Conservation (phyloP, 2,329 filamentous ascomycete genomes). For the Trichoderma arundinaceum region DNA sequence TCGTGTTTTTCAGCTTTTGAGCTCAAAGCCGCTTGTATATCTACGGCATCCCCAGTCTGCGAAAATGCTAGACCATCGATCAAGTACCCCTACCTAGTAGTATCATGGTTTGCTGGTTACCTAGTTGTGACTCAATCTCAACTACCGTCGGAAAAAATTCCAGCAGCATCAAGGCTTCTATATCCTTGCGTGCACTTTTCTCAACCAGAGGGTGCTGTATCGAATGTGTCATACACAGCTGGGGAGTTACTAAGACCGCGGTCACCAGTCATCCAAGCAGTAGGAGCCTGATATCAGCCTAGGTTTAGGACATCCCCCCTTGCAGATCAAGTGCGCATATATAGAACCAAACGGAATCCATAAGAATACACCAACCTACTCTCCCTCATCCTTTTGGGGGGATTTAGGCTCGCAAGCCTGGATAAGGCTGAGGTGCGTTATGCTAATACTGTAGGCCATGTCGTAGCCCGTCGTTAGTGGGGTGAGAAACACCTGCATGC, state of each 20-base stretch:
- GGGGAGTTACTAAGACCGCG: too few species aligned
- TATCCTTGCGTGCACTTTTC: not conserved
- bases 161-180: not conserved
- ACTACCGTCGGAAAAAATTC: too few species aligned
- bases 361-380: not conserved
- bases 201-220: too few species aligned
- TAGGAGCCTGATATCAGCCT: constrained; percentile 3
- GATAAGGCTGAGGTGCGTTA: constrained; percentile 3
- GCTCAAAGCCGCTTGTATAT: too few species aligned
- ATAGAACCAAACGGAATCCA: not conserved
- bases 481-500: not conserved
- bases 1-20: not conserved
- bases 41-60: not conserved
- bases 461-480: not conserved
- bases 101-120: too few species aligned
- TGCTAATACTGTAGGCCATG: not conserved
- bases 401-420: not conserved
- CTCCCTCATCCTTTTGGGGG: not conserved
- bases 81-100: too few species aligned
- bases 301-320: not conserved
- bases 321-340: not conserved
- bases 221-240: too few species aligned
- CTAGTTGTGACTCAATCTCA: too few species aligned
- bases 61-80: not conserved
- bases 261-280: too few species aligned